These are phyloP conservation scores for Aspergillus fijiensis DNA, from an alignment of 2,329 filamentous ascomycete genomes.

Conservation along the genomic window DNA sequence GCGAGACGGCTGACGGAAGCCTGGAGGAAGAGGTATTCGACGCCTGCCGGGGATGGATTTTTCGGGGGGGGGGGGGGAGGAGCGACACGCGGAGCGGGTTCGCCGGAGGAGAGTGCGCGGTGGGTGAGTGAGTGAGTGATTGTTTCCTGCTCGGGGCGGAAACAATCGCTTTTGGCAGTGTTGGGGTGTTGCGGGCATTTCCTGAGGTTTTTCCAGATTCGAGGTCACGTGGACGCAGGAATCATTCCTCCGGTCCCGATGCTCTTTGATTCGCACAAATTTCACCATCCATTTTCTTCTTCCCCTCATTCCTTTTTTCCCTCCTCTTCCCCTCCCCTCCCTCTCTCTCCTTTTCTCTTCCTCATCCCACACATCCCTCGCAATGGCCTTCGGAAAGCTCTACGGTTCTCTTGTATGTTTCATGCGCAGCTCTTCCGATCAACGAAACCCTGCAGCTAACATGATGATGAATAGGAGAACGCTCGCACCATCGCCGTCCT, in stretches of 20 bases:
- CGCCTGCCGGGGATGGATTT: too few relatives aligned
- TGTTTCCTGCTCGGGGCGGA: background rate
- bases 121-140: too few relatives aligned
- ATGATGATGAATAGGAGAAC: constrained; percentile 65
- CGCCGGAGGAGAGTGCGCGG: too few relatives aligned
- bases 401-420: constrained; percentile 76
- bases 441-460: constrained; percentile 11
- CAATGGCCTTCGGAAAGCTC: constrained; percentile 96
- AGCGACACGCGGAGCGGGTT: too few relatives aligned
- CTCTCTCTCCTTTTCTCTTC: constrained; percentile 15
- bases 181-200: constrained; percentile 8
- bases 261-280: constrained; percentile 30
- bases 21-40: background rate
- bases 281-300: constrained; percentile 19
- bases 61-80: too few relatives aligned
- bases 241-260: constrained; percentile 29
- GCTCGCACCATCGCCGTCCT: constrained; percentile 83
- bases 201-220: constrained; percentile 27
- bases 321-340: constrained; percentile 15
- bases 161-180: constrained; percentile 7
- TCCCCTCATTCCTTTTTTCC: constrained; percentile 23
- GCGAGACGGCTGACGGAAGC: constrained; percentile 15
- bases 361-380: constrained; percentile 40
- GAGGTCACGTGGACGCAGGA: constrained; percentile 26
- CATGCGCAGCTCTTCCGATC: constrained; percentile 6